Evolutionary conservation across 2,329 filamentous ascomycete species (phyloP).

Genomic region (Proliferodiscus dingleyae): DNA sequence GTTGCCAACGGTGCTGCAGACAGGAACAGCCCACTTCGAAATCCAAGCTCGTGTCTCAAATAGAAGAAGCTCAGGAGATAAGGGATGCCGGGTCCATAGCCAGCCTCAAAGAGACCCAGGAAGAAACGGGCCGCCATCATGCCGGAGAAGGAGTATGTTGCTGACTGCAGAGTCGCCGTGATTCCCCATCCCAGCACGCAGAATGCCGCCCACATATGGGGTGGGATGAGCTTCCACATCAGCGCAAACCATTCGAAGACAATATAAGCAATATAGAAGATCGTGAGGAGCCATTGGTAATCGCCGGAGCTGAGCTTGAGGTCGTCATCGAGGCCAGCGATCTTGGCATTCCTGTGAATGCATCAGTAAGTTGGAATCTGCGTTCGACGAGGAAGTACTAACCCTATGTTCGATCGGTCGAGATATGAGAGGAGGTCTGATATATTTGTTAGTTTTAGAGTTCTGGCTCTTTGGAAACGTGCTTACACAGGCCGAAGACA

Average conservation of each 20-base stretch:
- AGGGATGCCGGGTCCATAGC: slow-evolving; percentile 34
- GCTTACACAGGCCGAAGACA: slow-evolving; percentile 20
- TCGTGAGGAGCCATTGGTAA: slow-evolving; percentile 38
- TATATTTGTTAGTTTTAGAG: neutral
- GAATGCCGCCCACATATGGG: slow-evolving; percentile 36
- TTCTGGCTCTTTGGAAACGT: neutral
- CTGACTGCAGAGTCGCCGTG: slow-evolving; percentile 41
- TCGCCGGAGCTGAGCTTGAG: slow-evolving; percentile 41
- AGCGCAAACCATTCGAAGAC: slow-evolving; percentile 36
- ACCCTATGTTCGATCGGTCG: slow-evolving; percentile 47
- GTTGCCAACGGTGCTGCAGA: slow-evolving; percentile 61
- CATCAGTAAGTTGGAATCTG: neutral
- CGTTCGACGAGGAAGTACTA: neutral
- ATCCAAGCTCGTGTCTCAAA: slow-evolving; percentile 56
- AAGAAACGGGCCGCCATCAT: slow-evolving; percentile 35
- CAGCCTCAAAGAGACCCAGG: slow-evolving; percentile 35
- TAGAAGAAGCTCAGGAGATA: slow-evolving; percentile 44
- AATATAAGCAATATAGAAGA: slow-evolving; percentile 38
- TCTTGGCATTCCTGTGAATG: slow-evolving; percentile 43
- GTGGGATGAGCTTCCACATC: slow-evolving; percentile 36
- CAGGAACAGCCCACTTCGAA: slow-evolving; percentile 67
- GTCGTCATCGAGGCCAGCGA: slow-evolving; percentile 48
- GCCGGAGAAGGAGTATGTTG: slow-evolving; percentile 31
- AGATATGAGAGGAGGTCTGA: slow-evolving; percentile 42
- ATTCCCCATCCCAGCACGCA: slow-evolving; percentile 33